Conservation (phyloP, 208 protist genomes). For the Wallacemonas rigidus region DNA sequence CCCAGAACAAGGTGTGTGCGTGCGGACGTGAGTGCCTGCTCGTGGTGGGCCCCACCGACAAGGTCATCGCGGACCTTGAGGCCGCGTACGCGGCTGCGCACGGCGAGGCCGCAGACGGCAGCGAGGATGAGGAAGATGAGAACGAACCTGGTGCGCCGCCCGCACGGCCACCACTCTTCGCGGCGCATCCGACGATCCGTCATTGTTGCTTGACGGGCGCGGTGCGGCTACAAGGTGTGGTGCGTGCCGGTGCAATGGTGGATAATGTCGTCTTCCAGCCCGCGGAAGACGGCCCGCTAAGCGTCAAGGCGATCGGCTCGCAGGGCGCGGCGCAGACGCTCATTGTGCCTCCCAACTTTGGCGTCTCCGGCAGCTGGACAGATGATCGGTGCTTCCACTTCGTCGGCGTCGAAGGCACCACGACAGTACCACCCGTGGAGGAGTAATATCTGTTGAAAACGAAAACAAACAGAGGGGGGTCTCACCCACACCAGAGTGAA, state of each 20-base stretch:
- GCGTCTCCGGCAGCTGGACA: constrained; percentile 18
- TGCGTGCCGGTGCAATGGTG: constrained; percentile 55
- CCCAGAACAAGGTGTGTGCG: constrained; percentile 38
- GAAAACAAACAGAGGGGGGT: background rate
- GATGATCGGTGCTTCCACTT: constrained; percentile 32
- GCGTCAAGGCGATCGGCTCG: background rate
- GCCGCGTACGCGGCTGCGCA: constrained; percentile 10
- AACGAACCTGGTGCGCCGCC: constrained; percentile 27
- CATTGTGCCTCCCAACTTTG: constrained; percentile 23
- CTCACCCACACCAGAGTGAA: background rate
- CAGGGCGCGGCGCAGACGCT: constrained; percentile 19
- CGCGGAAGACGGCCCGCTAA: constrained; percentile 13
- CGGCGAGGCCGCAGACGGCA: constrained; percentile 17
- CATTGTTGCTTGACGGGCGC: constrained; percentile 54
- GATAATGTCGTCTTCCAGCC: constrained; percentile 78
- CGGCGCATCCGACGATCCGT: constrained; percentile 64
- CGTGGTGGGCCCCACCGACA: constrained; percentile 47
- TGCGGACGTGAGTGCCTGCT: constrained; percentile 72
- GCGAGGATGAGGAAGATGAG: constrained; percentile 53
- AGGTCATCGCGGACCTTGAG: constrained; percentile 35
- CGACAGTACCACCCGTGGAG: constrained; percentile 8
- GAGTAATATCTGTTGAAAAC: constrained; percentile 4
- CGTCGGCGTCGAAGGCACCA: constrained; percentile 36
- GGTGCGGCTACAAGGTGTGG: constrained; percentile 71
- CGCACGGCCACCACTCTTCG: constrained; percentile 28